Conservation (phyloP, 2,329 filamentous ascomycete species). For the Fusarium veterinarium region DNA sequence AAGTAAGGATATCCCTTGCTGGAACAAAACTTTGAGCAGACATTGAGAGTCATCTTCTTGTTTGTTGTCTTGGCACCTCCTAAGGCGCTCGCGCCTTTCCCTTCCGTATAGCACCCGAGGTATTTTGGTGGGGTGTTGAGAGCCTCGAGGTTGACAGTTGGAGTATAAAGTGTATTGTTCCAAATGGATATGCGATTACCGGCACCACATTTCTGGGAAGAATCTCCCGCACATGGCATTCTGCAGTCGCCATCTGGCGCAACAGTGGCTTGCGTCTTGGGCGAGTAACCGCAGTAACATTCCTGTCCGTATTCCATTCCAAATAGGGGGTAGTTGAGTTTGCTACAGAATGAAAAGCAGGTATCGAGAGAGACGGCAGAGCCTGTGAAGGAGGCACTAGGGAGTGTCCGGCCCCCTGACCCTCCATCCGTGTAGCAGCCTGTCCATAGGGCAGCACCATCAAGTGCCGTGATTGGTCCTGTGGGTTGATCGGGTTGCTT, state of each 20-base stretch:
- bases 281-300: conserved; percentile 36
- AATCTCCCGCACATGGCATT: conserved; percentile 31
- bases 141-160: background rate
- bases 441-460: conserved; percentile 25
- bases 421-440: conserved; percentile 42
- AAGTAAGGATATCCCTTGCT: conserved; percentile 25
- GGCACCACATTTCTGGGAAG: conserved; percentile 32
- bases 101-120: conserved; percentile 38
- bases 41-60: conserved; percentile 27
- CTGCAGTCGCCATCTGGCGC: conserved; percentile 34
- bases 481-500: conserved; percentile 22
- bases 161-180: conserved; percentile 31
- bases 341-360: conserved; percentile 37
- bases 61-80: conserved; percentile 19
- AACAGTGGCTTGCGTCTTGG: conserved; percentile 31
- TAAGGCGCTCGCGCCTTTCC: conserved; percentile 10
- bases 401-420: conserved; percentile 33
- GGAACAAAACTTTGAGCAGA: conserved; percentile 31
- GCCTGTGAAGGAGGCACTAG: conserved; percentile 30
- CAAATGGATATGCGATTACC: conserved; percentile 38
- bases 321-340: conserved; percentile 38
- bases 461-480: conserved; percentile 22
- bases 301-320: conserved; percentile 41
- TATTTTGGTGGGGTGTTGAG: background rate
- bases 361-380: conserved; percentile 35